Evolutionary conservation across 2,329 filamentous ascomycete species (phyloP).

Genomic region (Ramularia endophylla): DNA sequence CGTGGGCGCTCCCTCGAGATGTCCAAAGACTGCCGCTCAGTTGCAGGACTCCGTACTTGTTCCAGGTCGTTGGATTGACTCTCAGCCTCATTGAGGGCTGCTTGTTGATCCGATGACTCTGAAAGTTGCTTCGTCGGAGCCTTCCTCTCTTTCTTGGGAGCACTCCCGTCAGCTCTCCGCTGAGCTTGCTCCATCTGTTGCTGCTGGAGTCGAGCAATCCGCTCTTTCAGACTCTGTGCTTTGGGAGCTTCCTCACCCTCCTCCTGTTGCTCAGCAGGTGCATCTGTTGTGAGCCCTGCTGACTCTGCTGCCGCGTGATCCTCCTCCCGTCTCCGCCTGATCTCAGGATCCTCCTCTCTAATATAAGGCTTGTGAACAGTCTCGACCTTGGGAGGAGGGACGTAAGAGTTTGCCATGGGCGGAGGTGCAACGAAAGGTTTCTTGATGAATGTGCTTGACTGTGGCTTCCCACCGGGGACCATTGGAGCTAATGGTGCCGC

Average conservation of each 20-base stretch:
- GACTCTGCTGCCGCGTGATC: conserved; percentile 61
- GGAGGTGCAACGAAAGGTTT: conserved; percentile 96
- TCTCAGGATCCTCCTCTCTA: conserved; percentile 75
- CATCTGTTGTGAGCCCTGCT: conserved; percentile 49
- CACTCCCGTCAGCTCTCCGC: conserved; percentile 68
- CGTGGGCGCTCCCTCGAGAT: conserved; percentile 29
- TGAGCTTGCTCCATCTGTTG: conserved; percentile 87
- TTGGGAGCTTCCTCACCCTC: conserved; percentile 77
- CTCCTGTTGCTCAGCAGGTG: conserved; percentile 41
- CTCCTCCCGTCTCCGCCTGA: conserved; percentile 58
- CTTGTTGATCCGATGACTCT: conserved; percentile 40
- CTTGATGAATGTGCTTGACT: conserved; percentile 72
- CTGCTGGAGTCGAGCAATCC: conserved; percentile 88
- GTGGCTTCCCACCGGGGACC: conserved; percentile 60
- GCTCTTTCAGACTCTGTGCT: conserved; percentile 86
- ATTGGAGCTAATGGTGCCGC: conserved; percentile 85
- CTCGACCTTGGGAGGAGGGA: conserved; percentile 65
- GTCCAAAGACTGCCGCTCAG: conserved; percentile 36
- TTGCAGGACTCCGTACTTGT: conserved; percentile 31
- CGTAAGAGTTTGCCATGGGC: conserved; percentile 83
- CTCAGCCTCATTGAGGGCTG: conserved; percentile 30
- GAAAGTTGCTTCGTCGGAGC: conserved; percentile 56
- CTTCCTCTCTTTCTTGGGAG: conserved; percentile 82
- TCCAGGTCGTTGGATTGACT: conserved; percentile 33
- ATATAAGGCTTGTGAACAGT: conserved; percentile 67